These are phyloP conservation scores for Potentilla sterilis DNA, from an alignment of 306 rosid genomes.

Conservation along the genomic window DNA sequence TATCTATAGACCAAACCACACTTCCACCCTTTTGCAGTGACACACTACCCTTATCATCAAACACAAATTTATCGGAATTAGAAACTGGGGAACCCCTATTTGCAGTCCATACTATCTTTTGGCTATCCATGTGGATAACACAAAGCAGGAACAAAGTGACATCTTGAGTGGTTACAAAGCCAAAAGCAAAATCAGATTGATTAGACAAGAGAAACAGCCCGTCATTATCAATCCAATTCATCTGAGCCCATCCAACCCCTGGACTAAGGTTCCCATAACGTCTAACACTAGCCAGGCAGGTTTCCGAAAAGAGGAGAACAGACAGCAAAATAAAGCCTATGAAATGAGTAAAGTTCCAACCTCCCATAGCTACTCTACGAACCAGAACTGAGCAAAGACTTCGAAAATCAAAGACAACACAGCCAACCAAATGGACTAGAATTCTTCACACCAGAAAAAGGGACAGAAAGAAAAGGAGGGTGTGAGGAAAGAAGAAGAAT, in stretches of 20 bases:
- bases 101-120: constrained; percentile 60
- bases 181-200: constrained; percentile 44
- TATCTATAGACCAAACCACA: constrained; percentile 63
- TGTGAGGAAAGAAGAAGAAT: neutral
- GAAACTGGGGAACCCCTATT: constrained; percentile 62
- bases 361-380: constrained; percentile 42
- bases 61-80: constrained; percentile 62
- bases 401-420: neutral
- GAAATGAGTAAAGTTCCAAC: constrained; percentile 24
- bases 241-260: constrained; percentile 53
- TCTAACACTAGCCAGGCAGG: constrained; percentile 44
- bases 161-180: constrained; percentile 46
- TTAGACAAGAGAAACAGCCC: constrained; percentile 66
- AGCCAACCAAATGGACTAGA: constrained; percentile 8
- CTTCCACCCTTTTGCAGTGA: constrained; percentile 40
- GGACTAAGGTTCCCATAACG: constrained; percentile 35
- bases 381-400: neutral
- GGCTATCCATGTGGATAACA: constrained; percentile 37
- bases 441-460: constrained; percentile 5
- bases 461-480: constrained; percentile 5
- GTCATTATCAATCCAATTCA: constrained; percentile 57
- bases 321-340: constrained; percentile 23
- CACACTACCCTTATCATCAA: constrained; percentile 58
- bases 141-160: constrained; percentile 49
- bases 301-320: constrained; percentile 26